Conservation (phyloP, 2,329 filamentous ascomycete species). For the Colletotrichum navitas region DNA sequence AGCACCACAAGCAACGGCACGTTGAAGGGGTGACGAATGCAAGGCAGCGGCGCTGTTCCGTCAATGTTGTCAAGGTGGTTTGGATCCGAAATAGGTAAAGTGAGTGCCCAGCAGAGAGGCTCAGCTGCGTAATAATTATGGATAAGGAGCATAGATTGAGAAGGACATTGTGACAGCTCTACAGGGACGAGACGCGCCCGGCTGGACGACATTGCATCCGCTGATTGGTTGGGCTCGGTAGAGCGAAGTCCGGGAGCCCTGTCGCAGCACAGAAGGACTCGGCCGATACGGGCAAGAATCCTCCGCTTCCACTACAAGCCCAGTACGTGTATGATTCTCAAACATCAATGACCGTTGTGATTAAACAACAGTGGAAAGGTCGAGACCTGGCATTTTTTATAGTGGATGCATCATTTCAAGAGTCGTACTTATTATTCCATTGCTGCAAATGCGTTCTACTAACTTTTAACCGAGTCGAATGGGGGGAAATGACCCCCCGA, state of each 20-base stretch:
- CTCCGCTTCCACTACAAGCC: slow-evolving; percentile 1
- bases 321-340: too few relatives aligned
- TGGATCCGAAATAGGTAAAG: slow-evolving; percentile 29
- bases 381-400: neutral
- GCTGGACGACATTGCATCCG: slow-evolving; percentile 7
- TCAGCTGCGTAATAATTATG: slow-evolving; percentile 26
- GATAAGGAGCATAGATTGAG: slow-evolving; percentile 9
- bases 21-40: slow-evolving; percentile 10
- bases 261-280: slow-evolving; percentile 14
- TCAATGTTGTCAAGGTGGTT: slow-evolving; percentile 24
- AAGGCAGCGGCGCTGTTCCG: slow-evolving; percentile 25
- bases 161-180: slow-evolving; percentile 38
- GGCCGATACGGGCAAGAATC: slow-evolving; percentile 11
- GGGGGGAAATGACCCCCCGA: slow-evolving; percentile 4
- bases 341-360: neutral
- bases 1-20: neutral
- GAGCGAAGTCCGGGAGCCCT: slow-evolving; percentile 9
- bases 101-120: slow-evolving; percentile 14
- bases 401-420: neutral
- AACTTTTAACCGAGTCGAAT: slow-evolving; percentile 19
- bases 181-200: slow-evolving; percentile 28
- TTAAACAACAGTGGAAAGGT: neutral
- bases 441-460: slow-evolving; percentile 1
- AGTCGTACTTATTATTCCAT: neutral
- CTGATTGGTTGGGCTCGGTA: slow-evolving; percentile 28